Conservation (phyloP, 306 rosid species). For the Elaeagnus macrophylla region DNA sequence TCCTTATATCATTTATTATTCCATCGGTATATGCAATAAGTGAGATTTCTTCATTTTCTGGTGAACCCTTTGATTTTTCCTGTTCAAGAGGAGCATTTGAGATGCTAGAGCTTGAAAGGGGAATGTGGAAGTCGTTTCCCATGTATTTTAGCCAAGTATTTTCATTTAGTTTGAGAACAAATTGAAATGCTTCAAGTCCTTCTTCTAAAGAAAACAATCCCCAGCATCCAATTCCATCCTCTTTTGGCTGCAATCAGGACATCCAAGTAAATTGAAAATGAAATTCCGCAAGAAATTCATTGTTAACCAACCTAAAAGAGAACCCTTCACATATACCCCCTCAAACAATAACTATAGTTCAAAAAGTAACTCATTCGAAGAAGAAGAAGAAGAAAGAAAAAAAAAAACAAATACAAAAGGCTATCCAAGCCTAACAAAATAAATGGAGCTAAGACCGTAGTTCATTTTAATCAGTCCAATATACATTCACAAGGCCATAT, state of each 20-base stretch:
- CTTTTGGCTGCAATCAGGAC: slow-evolving; percentile 53
- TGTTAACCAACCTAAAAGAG: too few relatives aligned
- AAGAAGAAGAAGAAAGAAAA: too few relatives aligned
- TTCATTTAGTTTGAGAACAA: slow-evolving; percentile 66
- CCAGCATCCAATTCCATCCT: slow-evolving; percentile 48
- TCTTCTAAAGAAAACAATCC: slow-evolving; percentile 59
- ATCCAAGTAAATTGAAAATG: slow-evolving; percentile 2
- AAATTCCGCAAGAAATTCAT: not conserved
- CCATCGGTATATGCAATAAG: slow-evolving; percentile 42
- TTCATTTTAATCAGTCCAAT: too few relatives aligned
- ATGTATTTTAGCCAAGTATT: slow-evolving; percentile 53
- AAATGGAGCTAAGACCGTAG: too few relatives aligned
- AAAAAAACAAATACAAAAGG: too few relatives aligned
- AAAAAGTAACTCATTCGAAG: too few relatives aligned
- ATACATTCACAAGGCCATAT: too few relatives aligned
- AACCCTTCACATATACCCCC: too few relatives aligned
- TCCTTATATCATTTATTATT: slow-evolving; percentile 67
- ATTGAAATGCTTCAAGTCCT: slow-evolving; percentile 67
- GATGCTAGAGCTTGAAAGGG: slow-evolving; percentile 45
- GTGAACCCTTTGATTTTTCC: slow-evolving; percentile 24
- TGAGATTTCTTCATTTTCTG: slow-evolving; percentile 34
- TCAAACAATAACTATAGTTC: too few relatives aligned
- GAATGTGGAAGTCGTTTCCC: slow-evolving; percentile 74
- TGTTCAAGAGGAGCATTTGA: slow-evolving; percentile 20
- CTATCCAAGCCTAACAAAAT: too few relatives aligned